phyloP scores from a whole-genome alignment of 169 alveolate genomes.

The Pseudocohnilembus persalinus region DNA sequence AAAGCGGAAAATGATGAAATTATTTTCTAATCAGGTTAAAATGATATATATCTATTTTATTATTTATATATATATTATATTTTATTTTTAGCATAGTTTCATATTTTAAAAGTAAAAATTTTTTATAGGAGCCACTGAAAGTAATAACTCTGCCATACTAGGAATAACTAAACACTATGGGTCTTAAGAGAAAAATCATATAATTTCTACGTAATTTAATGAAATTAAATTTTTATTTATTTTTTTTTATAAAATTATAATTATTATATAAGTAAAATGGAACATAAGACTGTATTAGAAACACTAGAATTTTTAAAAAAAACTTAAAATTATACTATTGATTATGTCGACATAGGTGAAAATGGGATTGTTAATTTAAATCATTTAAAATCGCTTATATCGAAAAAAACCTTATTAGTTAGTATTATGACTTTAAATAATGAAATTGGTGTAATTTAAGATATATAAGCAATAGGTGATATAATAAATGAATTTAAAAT shows the following conservation, averaged over 20 bases:
- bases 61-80: too few relatives aligned
- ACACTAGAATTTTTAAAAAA: slow-evolving; percentile 86
- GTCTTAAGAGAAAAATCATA: slow-evolving; percentile 86
- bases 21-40: slow-evolving; percentile 91
- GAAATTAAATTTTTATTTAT: background rate
- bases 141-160: slow-evolving; percentile 94
- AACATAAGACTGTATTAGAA: slow-evolving; percentile 97
- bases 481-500: too few relatives aligned
- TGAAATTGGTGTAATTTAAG: slow-evolving; percentile 97
- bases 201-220: slow-evolving; percentile 95
- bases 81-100: background rate
- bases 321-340: slow-evolving; percentile 88
- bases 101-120: too few relatives aligned
- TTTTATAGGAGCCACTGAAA: slow-evolving; percentile 96
- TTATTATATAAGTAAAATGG: slow-evolving; percentile 45
- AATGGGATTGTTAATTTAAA: slow-evolving; percentile 88
- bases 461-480: slow-evolving; percentile 91
- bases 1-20: slow-evolving; percentile 91
- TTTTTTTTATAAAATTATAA: too few relatives aligned
- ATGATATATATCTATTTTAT: too few relatives aligned
- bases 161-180: slow-evolving; percentile 84
- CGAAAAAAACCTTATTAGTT: slow-evolving; percentile 91
- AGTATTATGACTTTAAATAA: slow-evolving; percentile 95
- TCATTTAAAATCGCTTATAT: slow-evolving; percentile 86
- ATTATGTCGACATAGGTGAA: slow-evolving; percentile 90